Conservation (phyloP, 2,329 filamentous ascomycete genomes). For the Paraphoma sp. region DNA sequence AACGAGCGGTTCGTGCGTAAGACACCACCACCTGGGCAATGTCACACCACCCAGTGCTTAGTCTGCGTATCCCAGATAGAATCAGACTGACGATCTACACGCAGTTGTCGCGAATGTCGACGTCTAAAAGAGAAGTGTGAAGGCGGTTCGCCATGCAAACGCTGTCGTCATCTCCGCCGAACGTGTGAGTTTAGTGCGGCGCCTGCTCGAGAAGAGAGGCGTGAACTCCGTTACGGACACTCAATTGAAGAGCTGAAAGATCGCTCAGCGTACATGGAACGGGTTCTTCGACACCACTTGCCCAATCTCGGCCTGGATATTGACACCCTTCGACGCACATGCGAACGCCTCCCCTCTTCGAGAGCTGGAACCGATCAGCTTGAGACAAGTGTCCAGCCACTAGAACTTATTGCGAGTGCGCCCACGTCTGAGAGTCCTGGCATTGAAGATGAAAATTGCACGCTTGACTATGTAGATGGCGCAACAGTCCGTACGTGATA, state of each 20-base stretch:
- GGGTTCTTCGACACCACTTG: constrained; percentile 9
- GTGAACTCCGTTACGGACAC: background rate
- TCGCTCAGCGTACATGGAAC: constrained; percentile 11
- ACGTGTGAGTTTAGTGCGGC: constrained; percentile 46
- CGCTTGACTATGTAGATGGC: constrained; percentile 11
- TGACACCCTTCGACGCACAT: constrained; percentile 8
- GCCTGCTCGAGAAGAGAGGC: constrained; percentile 5
- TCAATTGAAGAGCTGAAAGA: constrained; percentile 10
- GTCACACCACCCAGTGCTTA: background rate
- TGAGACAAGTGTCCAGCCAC: background rate
- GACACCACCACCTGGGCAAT: constrained; percentile 1
- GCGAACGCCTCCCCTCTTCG: constrained; percentile 7
- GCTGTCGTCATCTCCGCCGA: constrained; percentile 59
- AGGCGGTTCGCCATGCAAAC: constrained; percentile 61
- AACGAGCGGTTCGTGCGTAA: constrained; percentile 20
- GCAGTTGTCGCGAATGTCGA: constrained; percentile 62
- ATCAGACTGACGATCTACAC: constrained; percentile 5
- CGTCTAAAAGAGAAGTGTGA: constrained; percentile 65
- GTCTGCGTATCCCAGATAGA: background rate
- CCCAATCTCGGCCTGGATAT: constrained; percentile 9
- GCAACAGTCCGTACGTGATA: constrained; percentile 13
- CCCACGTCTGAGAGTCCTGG: constrained; percentile 9
- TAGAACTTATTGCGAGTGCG: background rate
- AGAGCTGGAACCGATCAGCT: constrained; percentile 1
- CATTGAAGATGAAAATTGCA: constrained; percentile 13